These are phyloP conservation scores for Sanguinoderma infundibulare DNA, from an alignment of 1,284 basidiomycete species.

Conservation along the genomic window DNA sequence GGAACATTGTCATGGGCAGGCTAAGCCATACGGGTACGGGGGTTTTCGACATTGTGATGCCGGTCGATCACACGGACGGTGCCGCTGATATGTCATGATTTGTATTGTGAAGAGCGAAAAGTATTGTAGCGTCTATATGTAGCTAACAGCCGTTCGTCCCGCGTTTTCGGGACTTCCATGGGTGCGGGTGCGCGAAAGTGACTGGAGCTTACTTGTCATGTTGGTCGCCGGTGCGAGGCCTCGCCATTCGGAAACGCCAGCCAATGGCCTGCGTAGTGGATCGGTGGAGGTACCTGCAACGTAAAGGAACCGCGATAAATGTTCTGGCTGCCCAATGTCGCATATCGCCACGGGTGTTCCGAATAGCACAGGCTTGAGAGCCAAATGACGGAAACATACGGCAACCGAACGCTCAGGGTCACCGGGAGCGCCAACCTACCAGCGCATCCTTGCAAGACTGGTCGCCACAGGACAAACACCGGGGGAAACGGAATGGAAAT, in stretches of 20 bases:
- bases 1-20: constrained; percentile 90
- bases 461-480: constrained; percentile 13
- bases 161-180: constrained; percentile 13
- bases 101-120: constrained; percentile 19
- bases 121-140: constrained; percentile 24
- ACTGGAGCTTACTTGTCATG: constrained; percentile 1
- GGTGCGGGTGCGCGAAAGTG: background rate
- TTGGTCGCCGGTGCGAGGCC: constrained; percentile 11
- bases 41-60: constrained; percentile 82
- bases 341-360: constrained; percentile 8
- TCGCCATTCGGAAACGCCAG: background rate
- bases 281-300: background rate
- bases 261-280: background rate
- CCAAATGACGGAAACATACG: constrained; percentile 5
- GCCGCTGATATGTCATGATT: constrained; percentile 15
- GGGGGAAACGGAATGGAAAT: constrained; percentile 18
- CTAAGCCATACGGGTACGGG: constrained; percentile 88
- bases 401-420: constrained; percentile 7
- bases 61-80: constrained; percentile 35
- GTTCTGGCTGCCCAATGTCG: background rate
- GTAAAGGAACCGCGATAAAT: constrained; percentile 7
- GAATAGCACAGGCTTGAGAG: background rate
- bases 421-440: constrained; percentile 4
- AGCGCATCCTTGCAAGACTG: constrained; percentile 5
- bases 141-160: constrained; percentile 6